Evolutionary conservation across 2,329 filamentous ascomycete genomes (phyloP), one percentile per base, ranked within the genome.

Genomic region (Corniculantispora saksenae): DNA sequence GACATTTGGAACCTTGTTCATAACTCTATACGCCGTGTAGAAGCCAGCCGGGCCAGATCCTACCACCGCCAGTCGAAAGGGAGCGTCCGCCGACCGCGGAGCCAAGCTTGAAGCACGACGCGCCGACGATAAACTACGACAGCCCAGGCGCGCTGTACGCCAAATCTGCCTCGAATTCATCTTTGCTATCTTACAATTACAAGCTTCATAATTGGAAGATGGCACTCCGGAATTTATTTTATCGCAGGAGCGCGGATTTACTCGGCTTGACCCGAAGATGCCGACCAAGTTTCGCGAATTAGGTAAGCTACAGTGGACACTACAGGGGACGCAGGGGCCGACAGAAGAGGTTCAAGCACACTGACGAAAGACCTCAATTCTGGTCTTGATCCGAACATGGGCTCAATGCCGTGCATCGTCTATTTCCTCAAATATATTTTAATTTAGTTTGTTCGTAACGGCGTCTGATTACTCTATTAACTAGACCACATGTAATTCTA

Each of bases 21-120:
- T 89, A 63, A 97, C 84, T 65, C 93, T 87, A 72, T 95, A 92
- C 1, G 95, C 90, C 0, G 94, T 92, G 75, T 99, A 99, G 81
- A 98, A 99, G 3, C 95, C 95, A 15, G 95, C 95, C 1, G 95
- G 95, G 1, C 95, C 95, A 32, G 95, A 97, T 60, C 94, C 95
- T 70, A 98, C 87, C 68, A 98, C 86, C 66, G 94, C 95, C 77
- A 98, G 84, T 57, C 92, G 91, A 72, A 94, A 88, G 2, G 87
- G 86, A 56, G 83, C 79, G 65, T 80, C 78, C 63, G 74, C 72
- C 56, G 69, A 70, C 56, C 72, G 70, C 47, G 68, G 57, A 21
- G 54, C 54, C 17, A 57, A 47, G 45, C 47, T 53, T 8, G 61
- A 64, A 19, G 25, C 47, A 7, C 25, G 54, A 8, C 51, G 43